These are phyloP conservation scores for Hemileia vastatrix DNA, from an alignment of 1,284 basidiomycete species.

Conservation along the genomic window DNA sequence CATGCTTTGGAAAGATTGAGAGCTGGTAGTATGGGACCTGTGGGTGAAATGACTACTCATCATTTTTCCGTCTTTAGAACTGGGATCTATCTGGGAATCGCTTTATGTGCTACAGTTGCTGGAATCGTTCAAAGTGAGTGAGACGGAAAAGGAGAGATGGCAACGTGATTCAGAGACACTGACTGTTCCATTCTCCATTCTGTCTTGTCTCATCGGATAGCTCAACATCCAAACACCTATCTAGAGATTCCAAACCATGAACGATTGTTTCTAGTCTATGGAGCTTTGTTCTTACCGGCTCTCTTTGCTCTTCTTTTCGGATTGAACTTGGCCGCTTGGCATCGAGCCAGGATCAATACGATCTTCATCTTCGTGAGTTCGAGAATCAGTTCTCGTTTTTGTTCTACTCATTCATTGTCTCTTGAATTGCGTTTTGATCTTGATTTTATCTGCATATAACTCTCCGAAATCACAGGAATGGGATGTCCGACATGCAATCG, in stretches of 20 bases:
- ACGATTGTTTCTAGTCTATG: constrained; percentile 70
- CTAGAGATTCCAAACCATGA: constrained; percentile 59
- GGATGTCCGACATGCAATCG: constrained; percentile 64
- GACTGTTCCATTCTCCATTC: neutral
- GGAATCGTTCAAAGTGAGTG: constrained; percentile 62
- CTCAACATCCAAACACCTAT: constrained; percentile 55
- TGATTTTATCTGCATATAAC: neutral
- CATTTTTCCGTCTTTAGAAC: constrained; percentile 55
- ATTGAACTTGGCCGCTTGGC: constrained; percentile 70
- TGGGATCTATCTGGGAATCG: constrained; percentile 66
- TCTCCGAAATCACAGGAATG: constrained; percentile 24
- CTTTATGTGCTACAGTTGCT: constrained; percentile 61
- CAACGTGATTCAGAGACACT: constrained; percentile 9
- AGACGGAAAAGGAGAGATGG: no score
- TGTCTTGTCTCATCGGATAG: constrained; percentile 45
- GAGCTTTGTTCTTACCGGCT: constrained; percentile 61
- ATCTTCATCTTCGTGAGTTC: constrained; percentile 70
- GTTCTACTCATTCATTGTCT: neutral
- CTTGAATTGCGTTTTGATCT: constrained; percentile 52
- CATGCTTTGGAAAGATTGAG: constrained; percentile 63
- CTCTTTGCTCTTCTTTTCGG: constrained; percentile 67
- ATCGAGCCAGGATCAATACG: constrained; percentile 68
- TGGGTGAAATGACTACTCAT: constrained; percentile 55
- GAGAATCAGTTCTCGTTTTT: neutral
- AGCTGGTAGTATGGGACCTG: constrained; percentile 50